These are phyloP conservation scores for Rhizophora mangle DNA, from an alignment of 345 rosid species.

Conservation along the genomic window DNA sequence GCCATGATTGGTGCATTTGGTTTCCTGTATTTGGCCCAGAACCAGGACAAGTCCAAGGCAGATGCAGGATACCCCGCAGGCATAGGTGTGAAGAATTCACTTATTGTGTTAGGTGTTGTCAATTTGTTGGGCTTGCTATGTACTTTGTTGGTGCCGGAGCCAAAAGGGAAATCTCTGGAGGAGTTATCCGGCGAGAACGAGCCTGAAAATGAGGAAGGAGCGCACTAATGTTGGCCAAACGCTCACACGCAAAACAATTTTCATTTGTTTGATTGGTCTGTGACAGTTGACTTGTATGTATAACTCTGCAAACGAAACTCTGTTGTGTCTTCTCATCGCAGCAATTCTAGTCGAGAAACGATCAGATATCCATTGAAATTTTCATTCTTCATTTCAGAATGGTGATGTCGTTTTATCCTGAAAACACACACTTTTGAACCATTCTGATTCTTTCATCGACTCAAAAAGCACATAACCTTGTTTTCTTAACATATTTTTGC, in stretches of 20 bases:
- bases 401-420: too few relatives aligned
- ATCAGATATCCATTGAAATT: too few relatives aligned
- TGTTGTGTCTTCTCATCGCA: too few relatives aligned
- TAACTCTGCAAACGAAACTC: too few relatives aligned
- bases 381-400: too few relatives aligned
- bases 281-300: too few relatives aligned
- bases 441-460: too few relatives aligned
- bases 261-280: not conserved
- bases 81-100: not conserved
- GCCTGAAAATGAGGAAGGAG: not conserved
- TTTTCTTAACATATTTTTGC: too few relatives aligned
- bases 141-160: conserved; percentile 1
- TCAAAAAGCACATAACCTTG: too few relatives aligned
- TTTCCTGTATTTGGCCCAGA: not conserved
- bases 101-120: not conserved
- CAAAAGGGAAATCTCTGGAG: conserved; percentile 5
- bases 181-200: conserved; percentile 7
- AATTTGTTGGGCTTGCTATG: not conserved
- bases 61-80: not conserved
- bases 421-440: too few relatives aligned
- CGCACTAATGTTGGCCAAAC: not conserved
- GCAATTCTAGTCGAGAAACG: too few relatives aligned
- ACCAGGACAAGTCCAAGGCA: not conserved
- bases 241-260: not conserved
- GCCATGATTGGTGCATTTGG: conserved; percentile 58